phyloP scores from a whole-genome alignment of 2,329 filamentous ascomycete genomes.

The Neonectria ditissima region DNA sequence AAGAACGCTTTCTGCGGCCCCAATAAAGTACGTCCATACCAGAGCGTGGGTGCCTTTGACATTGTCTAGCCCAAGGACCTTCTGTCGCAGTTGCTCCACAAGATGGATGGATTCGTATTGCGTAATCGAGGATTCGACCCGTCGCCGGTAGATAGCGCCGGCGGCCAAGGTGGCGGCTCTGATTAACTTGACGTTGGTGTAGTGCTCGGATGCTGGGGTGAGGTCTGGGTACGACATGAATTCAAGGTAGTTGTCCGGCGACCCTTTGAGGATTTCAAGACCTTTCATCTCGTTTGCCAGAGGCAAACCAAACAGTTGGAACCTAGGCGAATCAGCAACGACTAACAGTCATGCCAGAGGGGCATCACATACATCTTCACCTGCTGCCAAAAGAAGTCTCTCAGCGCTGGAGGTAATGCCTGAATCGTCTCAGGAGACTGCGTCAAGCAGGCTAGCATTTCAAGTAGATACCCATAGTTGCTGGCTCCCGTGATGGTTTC shows the following conservation, averaged over 20 bases:
- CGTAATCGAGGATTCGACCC: slow-evolving; percentile 36
- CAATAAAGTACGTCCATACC: slow-evolving; percentile 56
- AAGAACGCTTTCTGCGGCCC: slow-evolving; percentile 52
- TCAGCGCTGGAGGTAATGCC: slow-evolving; percentile 30
- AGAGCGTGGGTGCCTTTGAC: slow-evolving; percentile 52
- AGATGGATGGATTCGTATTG: slow-evolving; percentile 42
- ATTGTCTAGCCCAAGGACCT: slow-evolving; percentile 44
- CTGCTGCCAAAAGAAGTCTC: slow-evolving; percentile 48
- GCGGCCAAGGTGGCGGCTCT: slow-evolving; percentile 43
- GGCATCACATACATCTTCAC: slow-evolving; percentile 46
- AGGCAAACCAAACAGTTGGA: slow-evolving; percentile 47
- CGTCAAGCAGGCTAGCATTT: slow-evolving; percentile 50
- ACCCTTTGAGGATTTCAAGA: slow-evolving; percentile 35
- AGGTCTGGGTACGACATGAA: slow-evolving; percentile 44
- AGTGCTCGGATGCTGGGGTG: slow-evolving; percentile 34
- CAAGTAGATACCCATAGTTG: slow-evolving; percentile 52
- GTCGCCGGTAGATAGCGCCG: slow-evolving; percentile 42
- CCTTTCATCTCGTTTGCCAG: slow-evolving; percentile 46
- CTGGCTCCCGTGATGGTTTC: slow-evolving; percentile 56
- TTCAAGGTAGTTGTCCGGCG: slow-evolving; percentile 42
- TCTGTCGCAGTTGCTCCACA: slow-evolving; percentile 48
- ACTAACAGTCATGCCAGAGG: background rate
- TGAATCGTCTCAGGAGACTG: slow-evolving; percentile 36
- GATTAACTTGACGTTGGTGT: slow-evolving; percentile 37
- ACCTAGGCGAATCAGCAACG: slow-evolving; percentile 31